Evolutionary conservation across 306 rosid genomes (phyloP), one percentile per base, ranked within the genome.

Genomic region (Prunus dulcis): DNA sequence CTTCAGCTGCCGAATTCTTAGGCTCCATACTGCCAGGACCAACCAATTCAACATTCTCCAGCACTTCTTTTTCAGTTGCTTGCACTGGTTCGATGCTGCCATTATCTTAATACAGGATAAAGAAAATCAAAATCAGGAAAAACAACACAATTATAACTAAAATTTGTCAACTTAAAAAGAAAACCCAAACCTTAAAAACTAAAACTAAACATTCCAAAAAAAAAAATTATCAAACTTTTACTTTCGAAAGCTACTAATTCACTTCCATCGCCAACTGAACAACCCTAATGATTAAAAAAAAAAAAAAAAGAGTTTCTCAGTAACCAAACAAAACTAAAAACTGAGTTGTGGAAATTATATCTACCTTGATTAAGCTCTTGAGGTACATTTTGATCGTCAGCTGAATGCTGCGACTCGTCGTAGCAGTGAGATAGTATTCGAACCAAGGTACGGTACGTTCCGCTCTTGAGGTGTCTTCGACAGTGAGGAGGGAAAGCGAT

Each of bases 31-130:
- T 4, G 1, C 71, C 71, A 46, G 2, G 53, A 34, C 49, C 63
- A 71, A 34, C 71, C 74, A 71, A 46, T 51, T 57, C 75, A 34
- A 72, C 43, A 65, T 23, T 70, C 62, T 30, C 71, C 32, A 47
- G 14, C 22, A 8, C 78, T 57, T 65, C 78, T 3, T 38, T 67
- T 22, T 56, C 71, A 27, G 57, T 12, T 57, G 3, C 38, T 76
- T 71, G 63, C 57, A 30, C 46, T 53, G 22, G 71, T 7, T 43
- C 74, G 34, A 56, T 28, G 72, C 64, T 65, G 18, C 75, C 81
- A 56, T 47, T 58, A 43, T 23, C 84, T 76, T 65, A 70, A 56
- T 8, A 12, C 45, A 73, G 19, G 32, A 46, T 46, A 25, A 73
- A 28, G 1, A 27, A 25, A 8, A 25, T 25, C 64, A 60, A 61